phyloP scores from a whole-genome alignment of 2,329 filamentous ascomycete genomes.

The Erysiphe pulchra region DNA sequence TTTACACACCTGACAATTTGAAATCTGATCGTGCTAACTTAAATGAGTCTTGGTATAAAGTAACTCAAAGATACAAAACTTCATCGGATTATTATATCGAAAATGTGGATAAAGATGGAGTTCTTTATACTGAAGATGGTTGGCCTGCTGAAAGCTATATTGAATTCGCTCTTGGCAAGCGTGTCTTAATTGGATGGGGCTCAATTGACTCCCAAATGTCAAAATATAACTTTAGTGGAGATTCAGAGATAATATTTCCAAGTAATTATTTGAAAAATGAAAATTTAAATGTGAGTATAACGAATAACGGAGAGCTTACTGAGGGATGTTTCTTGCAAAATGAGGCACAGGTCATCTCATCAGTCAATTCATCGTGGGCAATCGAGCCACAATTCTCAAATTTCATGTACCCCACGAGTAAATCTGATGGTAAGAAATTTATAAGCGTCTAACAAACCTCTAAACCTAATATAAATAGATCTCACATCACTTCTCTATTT shows the following conservation, averaged over 20 bases:
- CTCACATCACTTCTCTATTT: slow-evolving; percentile 14
- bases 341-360: slow-evolving; percentile 16
- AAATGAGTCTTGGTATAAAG: slow-evolving; percentile 29
- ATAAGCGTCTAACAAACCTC: background rate
- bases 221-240: slow-evolving; percentile 26
- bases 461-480: slow-evolving; percentile 2
- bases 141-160: slow-evolving; percentile 37
- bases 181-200: slow-evolving; percentile 29
- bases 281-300: slow-evolving; percentile 12
- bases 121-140: slow-evolving; percentile 25
- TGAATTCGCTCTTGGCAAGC: slow-evolving; percentile 24
- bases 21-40: slow-evolving; percentile 25
- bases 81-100: slow-evolving; percentile 25
- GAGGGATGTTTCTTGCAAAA: slow-evolving; percentile 27
- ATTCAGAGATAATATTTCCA: slow-evolving; percentile 25
- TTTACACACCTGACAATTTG: slow-evolving; percentile 28
- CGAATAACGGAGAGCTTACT: slow-evolving; percentile 17
- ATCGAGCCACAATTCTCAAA: slow-evolving; percentile 11
- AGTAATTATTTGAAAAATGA: slow-evolving; percentile 17
- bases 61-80: slow-evolving; percentile 17
- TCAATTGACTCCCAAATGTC: slow-evolving; percentile 28
- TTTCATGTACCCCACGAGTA: slow-evolving; percentile 9
- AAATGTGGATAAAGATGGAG: slow-evolving; percentile 6
- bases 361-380: slow-evolving; percentile 28
- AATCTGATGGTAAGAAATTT: slow-evolving; percentile 4